phyloP scores from a whole-genome alignment of 768 basidiomycete genomes.

The Ramaria rubella region DNA sequence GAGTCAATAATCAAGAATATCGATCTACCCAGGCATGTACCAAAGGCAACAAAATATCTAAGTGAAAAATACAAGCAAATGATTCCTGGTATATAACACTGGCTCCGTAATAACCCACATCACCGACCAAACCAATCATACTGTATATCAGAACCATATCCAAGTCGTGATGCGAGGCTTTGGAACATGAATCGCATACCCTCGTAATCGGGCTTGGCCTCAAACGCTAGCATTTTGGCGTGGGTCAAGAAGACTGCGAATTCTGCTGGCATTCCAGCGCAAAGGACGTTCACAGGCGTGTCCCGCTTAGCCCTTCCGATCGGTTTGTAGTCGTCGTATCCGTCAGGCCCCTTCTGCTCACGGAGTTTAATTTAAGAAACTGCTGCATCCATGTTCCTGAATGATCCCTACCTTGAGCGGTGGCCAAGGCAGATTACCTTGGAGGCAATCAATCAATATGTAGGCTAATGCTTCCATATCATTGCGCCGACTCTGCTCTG shows the following conservation, averaged over 20 bases:
- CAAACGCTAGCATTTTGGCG: slow-evolving; percentile 1
- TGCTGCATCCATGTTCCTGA: background rate
- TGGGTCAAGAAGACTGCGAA: slow-evolving; percentile 5
- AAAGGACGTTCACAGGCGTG: background rate
- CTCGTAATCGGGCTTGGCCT: slow-evolving; percentile 10
- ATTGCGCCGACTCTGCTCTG: slow-evolving; percentile 10
- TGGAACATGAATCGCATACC: slow-evolving; percentile 11
- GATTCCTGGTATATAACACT: too few relatives aligned
- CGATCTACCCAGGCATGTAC: too few relatives aligned
- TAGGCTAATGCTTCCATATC: slow-evolving; percentile 11
- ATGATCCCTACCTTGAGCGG: background rate
- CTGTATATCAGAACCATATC: slow-evolving; percentile 6
- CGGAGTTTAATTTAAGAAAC: background rate
- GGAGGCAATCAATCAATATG: slow-evolving; percentile 8
- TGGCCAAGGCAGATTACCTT: slow-evolving; percentile 9
- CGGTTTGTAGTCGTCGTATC: slow-evolving; percentile 6
- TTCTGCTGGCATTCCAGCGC: slow-evolving; percentile 6
- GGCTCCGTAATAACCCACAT: too few relatives aligned
- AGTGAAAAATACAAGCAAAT: background rate
- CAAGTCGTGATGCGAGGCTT: background rate
- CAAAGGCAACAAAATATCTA: background rate
- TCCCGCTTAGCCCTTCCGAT: slow-evolving; percentile 4
- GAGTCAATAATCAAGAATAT: too few relatives aligned
- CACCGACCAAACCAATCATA: slow-evolving; percentile 11
- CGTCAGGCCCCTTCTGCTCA: slow-evolving; percentile 1